These are phyloP conservation scores for Stenocarpella maydis DNA, from an alignment of 2,329 filamentous ascomycete genomes.

Conservation along the genomic window DNA sequence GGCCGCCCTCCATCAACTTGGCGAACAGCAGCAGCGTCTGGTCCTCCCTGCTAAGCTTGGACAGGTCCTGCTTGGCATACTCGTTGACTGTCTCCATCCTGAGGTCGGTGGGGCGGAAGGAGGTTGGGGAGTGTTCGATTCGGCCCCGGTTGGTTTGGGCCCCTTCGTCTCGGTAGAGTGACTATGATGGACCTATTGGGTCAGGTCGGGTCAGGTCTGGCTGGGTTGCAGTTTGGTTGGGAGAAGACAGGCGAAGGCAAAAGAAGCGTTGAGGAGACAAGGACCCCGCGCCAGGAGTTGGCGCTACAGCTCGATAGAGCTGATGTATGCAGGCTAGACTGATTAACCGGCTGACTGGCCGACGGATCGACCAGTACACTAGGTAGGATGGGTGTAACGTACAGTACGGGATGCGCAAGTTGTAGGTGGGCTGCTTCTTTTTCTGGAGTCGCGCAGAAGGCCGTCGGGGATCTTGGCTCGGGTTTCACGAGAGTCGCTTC, in stretches of 20 bases:
- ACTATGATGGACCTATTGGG: background rate
- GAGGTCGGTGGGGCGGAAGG: background rate
- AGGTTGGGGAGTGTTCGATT: background rate
- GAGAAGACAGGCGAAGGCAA: conserved; percentile 2
- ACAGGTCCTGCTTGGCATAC: conserved; percentile 41
- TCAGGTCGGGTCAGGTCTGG: background rate
- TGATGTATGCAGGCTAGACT: conserved; percentile 14
- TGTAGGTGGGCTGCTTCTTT: background rate
- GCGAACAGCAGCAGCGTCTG: conserved; percentile 82
- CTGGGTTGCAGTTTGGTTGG: conserved; percentile 1
- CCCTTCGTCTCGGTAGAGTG: background rate
- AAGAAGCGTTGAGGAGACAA: conserved; percentile 10
- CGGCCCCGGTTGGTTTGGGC: background rate
- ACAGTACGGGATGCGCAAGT: background rate
- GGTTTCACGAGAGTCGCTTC: conserved; percentile 26
- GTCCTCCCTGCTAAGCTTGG: conserved; percentile 58
- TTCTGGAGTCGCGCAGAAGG: background rate
- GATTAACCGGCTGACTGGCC: background rate
- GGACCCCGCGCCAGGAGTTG: conserved; percentile 12
- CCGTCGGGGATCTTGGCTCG: conserved; percentile 27
- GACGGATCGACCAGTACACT: background rate
- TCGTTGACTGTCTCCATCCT: conserved; percentile 48
- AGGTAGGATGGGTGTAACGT: background rate
- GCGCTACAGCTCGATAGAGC: background rate
- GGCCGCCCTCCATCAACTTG: conserved; percentile 87